Evolutionary conservation across 306 rosid genomes (phyloP), one percentile per base, ranked within the genome.

Genomic region (Glycyrrhiza uralensis): DNA sequence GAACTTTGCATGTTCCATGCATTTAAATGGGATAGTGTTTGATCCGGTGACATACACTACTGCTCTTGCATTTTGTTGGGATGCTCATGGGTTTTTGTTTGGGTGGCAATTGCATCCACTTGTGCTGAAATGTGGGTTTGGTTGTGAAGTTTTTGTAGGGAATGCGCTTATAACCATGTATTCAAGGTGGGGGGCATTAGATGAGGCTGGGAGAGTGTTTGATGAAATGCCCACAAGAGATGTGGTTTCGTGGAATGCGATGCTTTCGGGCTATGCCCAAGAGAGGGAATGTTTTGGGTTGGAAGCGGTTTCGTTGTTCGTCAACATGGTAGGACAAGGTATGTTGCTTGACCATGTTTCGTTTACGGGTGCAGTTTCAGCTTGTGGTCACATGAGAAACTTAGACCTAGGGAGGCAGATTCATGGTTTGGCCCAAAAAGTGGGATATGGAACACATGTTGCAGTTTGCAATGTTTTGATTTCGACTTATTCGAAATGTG

Each of bases 401-500:
- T 66, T 84, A 64, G 83, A 47, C 74, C 77, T 90, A 4, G 97
- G 91, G 74, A 90, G 73, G 65, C 92, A 88, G 78, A 81, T 88
- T 39, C 97, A 93, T 75, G 72, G 90, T 59, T 74, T 87, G 85
- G 33, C 84, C 32, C 69, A 77, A 6, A 93, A 90, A 78, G 72
- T 80, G n/a, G 91, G 96, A 66, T 83, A 82, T 66, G 90, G 71
- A 19, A 81, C 65, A 2, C 86, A 87, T 71, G 61, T 82, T 66
- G 87, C 93, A 0, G 86, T 93, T 64, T 60, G 92, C 73, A 93
- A 90, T 54, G 92, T 88, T 58, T 83, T 93, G 92, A 90, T 88
- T 71, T 93, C 96, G 0, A 85, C 85, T 5, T 88, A 93, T 86
- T 77, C 81, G 0, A 90, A 93, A 69, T 87, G 91, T 76, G 90